phyloP scores from a whole-genome alignment of 768 basidiomycete species.

The Terana coerulea region DNA sequence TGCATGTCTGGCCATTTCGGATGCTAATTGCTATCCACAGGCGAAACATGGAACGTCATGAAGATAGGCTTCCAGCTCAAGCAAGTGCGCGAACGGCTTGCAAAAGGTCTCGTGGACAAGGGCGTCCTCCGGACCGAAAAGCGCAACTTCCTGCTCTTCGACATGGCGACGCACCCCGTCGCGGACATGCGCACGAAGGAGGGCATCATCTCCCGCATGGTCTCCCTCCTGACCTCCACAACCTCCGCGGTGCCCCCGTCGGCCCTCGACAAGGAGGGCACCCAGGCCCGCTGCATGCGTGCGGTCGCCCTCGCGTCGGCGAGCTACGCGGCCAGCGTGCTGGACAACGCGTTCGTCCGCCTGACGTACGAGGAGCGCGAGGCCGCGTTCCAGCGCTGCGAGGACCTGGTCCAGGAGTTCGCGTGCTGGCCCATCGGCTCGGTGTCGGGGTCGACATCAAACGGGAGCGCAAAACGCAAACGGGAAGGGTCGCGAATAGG shows the following conservation, averaged over 20 bases:
- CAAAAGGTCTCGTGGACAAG: conserved; percentile 97
- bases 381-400: conserved; percentile 87
- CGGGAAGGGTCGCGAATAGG: conserved; percentile 46
- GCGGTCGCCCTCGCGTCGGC: conserved; percentile 87
- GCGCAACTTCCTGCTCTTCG: conserved; percentile 96
- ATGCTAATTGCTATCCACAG: conserved; percentile 39
- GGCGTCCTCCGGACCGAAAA: conserved; percentile 99
- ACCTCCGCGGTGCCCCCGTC: conserved; percentile 74
- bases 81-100: conserved; percentile 95
- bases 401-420: conserved; percentile 93
- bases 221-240: conserved; percentile 75
- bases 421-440: conserved; percentile 83
- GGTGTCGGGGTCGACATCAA: conserved; percentile 17
- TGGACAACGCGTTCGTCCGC: conserved; percentile 90
- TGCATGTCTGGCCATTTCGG: neutral
- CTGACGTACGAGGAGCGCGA: conserved; percentile 92
- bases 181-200: conserved; percentile 92
- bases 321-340: conserved; percentile 90
- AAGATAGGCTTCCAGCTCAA: conserved; percentile 99
- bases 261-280: conserved; percentile 74
- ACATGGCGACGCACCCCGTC: conserved; percentile 99
- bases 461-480: conserved; percentile 20
- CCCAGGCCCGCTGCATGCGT: conserved; percentile 75
- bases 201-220: conserved; percentile 69
- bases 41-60: conserved; percentile 99